Evolutionary conservation across 345 rosid species (phyloP), one percentile per base, ranked within the genome.

Genomic region (Rubroshorea leprosula): DNA sequence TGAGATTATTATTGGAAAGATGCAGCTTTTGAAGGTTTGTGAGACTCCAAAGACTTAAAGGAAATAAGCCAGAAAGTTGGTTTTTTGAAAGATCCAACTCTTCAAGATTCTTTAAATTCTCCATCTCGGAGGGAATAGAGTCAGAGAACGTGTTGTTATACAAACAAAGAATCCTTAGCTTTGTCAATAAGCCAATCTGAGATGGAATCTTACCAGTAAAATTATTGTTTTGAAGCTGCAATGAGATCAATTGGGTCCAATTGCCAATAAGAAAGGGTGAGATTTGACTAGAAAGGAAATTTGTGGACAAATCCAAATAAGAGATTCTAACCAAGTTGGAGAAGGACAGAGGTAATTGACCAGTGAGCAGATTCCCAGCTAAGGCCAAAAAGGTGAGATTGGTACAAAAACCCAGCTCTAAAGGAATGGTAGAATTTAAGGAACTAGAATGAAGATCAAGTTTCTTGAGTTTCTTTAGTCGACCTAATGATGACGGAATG

Each of bases 401-500:
- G 9, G 70, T 57, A 53, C 87, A 83, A 15, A 68, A 60, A 12
- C 94, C 77, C 43, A 86, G 71, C 67, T 83, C 82, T 7, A 74
- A 20, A 51, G 89, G 93, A 49, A 86, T 66, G 1, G 83, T 57
- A 0, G 78, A 79, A 55, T 83, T 79, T 19, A 86, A 74, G 54
- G 4, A 1, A 63, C 68, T 86, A 1, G 6, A 52, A 9, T 57
- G 49, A 18, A 83, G 78, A 62, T 81, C 80, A 31, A 86, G 78
- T 17, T 0, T 0, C 53, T 61, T 58, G 25, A 86, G 80, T 51
- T 62, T 67, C 70, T 51, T 66, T 23, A 86, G 71, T 29, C 66
- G 78, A 46, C 94, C 84, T 19, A 83, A 19, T 35, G 83, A 72
- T 65, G 77, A 49, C 16, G 94, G 87, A 63, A 86, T 74, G 6